phyloP scores from a whole-genome alignment of 257 asterid genomes.

The Scutellaria galericulata region DNA sequence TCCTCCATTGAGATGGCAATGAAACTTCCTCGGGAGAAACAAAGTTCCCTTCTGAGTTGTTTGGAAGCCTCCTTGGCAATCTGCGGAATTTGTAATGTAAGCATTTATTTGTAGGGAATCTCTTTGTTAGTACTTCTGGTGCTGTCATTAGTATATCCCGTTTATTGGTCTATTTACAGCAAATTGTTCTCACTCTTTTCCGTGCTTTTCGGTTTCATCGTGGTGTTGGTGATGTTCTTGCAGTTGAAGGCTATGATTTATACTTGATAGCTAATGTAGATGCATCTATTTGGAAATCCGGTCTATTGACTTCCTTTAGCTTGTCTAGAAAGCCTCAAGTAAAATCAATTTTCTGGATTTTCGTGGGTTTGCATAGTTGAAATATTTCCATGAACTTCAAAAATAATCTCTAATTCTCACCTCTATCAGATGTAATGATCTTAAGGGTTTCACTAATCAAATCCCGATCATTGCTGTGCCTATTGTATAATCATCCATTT shows the following conservation, averaged over 20 bases:
- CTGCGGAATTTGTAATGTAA: constrained; percentile 91
- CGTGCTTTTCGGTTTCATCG: neutral
- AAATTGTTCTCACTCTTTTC: neutral
- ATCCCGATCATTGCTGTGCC: neutral
- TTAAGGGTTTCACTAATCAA: neutral
- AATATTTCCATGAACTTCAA: neutral
- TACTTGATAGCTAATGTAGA: neutral
- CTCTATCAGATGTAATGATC: neutral
- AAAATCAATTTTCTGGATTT: neutral
- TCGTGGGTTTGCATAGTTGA: neutral
- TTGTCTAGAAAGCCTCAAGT: neutral
- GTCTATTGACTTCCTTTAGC: neutral
- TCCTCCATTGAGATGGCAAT: constrained; percentile 80
- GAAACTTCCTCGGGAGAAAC: constrained; percentile 79
- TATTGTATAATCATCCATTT: neutral
- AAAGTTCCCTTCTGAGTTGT: constrained; percentile 66
- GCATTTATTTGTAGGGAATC: constrained; percentile 34
- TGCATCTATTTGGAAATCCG: neutral
- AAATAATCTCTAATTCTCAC: neutral
- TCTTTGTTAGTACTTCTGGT: constrained; percentile 13
- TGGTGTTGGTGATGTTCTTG: neutral
- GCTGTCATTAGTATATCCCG: neutral
- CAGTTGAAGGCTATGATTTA: neutral
- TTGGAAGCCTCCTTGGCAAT: constrained; percentile 86
- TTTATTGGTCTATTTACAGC: neutral